These are phyloP conservation scores for Cladosporium sp. DNA, from an alignment of 2,329 filamentous ascomycete genomes.

Conservation along the genomic window DNA sequence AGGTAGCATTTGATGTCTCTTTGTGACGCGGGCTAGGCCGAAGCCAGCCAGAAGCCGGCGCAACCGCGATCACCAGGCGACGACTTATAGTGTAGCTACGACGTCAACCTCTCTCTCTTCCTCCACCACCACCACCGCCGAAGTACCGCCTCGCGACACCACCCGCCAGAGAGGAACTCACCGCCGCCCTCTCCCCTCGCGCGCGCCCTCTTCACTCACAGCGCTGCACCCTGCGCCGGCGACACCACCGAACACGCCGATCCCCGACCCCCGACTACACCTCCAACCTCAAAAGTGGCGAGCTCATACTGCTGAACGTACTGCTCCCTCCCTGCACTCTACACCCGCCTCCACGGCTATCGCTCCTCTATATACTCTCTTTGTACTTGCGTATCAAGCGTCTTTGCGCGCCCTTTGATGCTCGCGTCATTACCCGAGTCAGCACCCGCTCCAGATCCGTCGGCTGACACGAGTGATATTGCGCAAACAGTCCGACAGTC, in stretches of 20 bases:
- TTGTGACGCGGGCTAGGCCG: slow-evolving; percentile 2
- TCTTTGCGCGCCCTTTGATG: slow-evolving; percentile 5
- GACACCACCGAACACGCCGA: slow-evolving; percentile 14
- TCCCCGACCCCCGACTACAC: slow-evolving; percentile 15
- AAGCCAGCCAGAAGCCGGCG: background rate
- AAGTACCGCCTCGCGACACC: slow-evolving; percentile 9
- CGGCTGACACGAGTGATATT: slow-evolving; percentile 15
- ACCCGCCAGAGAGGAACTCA: slow-evolving; percentile 10
- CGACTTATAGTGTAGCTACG: slow-evolving; percentile 1
- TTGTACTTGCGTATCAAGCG: background rate
- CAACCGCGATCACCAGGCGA: slow-evolving; percentile 5
- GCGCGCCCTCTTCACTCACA: slow-evolving; percentile 11
- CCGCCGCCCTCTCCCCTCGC: background rate
- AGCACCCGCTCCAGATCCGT: slow-evolving; percentile 10
- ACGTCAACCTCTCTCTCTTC: background rate
- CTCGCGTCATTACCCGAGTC: slow-evolving; percentile 16
- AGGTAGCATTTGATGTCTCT: background rate
- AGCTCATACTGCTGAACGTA: slow-evolving; percentile 18
- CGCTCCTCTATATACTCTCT: background rate
- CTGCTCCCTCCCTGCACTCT: background rate
- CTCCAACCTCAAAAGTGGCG: slow-evolving; percentile 19
- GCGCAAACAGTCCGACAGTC: slow-evolving; percentile 35
- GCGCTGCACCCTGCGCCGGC: slow-evolving; percentile 8
- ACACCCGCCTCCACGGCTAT: background rate
- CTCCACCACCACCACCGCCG: slow-evolving; percentile 2